Evolutionary conservation across 257 asterid genomes (phyloP), one percentile per base, ranked within the genome.

Genomic region (Mitragyna speciosa): DNA sequence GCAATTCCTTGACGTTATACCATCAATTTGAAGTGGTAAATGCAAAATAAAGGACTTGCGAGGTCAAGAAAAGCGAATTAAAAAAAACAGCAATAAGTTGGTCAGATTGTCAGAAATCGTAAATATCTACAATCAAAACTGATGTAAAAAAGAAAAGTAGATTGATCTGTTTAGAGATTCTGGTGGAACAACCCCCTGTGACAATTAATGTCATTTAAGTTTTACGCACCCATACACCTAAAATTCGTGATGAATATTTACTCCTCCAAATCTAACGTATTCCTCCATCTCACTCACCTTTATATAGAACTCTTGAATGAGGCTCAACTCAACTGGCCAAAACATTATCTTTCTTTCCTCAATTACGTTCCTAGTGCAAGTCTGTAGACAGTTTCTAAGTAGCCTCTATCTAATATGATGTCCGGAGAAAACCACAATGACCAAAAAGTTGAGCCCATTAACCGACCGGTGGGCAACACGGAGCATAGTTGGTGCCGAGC

Each of bases 401-500:
- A 26, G 49, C 66, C 63, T 6, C 43, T 26, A 20, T 73, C 12
- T 8, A 56, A 20, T 14, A 73, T 0, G 3, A 80, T 80, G 83
- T 7, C 78, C 15, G 76, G 79, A 7, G 47, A 59, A 26, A 73
- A 65, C n/a, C 65, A 43, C 51, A 47, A 65, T 49, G 36, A 41
- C 58, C 72, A 31, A 72, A 73, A 48, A 20, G 5, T 59, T 3
- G 58, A 69, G 22, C 45, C 73, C 73, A 43, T n/a, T n/a, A 16
- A 31, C 66, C 78, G 82, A 7, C 77, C 51, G 22, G 70, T 84
- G 11, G 85, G 91, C 48, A 78, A 81, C 87, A 93, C 94, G 54
- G 97, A 93, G 87, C 85, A 83, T 17, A 85, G 82, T 69, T 91
- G 97, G 97, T 90, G 95, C 83, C 87, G 87, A 2, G 94, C 96